Percentiles rank a stretch among this genome's conserved stretches.
phyloP scores from a whole-genome alignment of 2,329 filamentous ascomycete genomes.

The Penicillium sp. region DNA sequence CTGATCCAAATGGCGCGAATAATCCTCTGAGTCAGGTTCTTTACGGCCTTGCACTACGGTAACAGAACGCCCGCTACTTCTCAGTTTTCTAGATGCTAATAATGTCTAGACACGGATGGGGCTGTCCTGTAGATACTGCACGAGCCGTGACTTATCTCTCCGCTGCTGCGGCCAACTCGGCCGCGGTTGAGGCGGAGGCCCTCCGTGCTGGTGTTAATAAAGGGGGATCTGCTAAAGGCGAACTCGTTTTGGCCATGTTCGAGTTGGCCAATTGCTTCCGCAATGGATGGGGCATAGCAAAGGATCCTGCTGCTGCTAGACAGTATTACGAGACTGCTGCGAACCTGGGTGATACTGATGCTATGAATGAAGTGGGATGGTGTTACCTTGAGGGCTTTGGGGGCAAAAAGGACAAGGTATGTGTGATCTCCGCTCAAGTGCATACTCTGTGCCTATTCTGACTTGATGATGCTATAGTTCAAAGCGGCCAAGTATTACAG shows the following conservation, averaged over 20 bases:
- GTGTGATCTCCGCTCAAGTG: conserved; percentile 30
- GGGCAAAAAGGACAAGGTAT: conserved; percentile 95
- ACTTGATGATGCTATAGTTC: conserved; percentile 22
- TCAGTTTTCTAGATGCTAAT: conserved; percentile 11
- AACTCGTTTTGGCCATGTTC: conserved; percentile 91
- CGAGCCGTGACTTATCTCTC: conserved; percentile 76
- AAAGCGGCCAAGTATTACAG: conserved; percentile 81
- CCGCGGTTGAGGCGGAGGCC: conserved; percentile 74
- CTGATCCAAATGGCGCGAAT: conserved; percentile 73
- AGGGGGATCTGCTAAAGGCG: conserved; percentile 88
- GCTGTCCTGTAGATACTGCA: conserved; percentile 62
- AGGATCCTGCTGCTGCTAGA: conserved; percentile 73
- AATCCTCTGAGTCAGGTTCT: conserved; percentile 92
- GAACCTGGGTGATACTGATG: conserved; percentile 90
- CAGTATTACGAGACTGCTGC: conserved; percentile 97
- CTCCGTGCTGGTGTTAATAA: conserved; percentile 81
- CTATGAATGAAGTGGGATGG: conserved; percentile 94
- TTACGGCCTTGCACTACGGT: conserved; percentile 84
- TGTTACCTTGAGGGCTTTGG: conserved; percentile 96
- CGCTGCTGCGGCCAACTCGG: conserved; percentile 80
- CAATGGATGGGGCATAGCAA: conserved; percentile 83
- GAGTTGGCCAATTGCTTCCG: conserved; percentile 72
- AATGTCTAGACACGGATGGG: conserved; percentile 73
- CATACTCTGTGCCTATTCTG: conserved; percentile 5
- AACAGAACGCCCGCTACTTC: not conserved